Evolutionary conservation across 2,329 filamentous ascomycete species (phyloP).

Genomic region (Hypoxylon sp.): DNA sequence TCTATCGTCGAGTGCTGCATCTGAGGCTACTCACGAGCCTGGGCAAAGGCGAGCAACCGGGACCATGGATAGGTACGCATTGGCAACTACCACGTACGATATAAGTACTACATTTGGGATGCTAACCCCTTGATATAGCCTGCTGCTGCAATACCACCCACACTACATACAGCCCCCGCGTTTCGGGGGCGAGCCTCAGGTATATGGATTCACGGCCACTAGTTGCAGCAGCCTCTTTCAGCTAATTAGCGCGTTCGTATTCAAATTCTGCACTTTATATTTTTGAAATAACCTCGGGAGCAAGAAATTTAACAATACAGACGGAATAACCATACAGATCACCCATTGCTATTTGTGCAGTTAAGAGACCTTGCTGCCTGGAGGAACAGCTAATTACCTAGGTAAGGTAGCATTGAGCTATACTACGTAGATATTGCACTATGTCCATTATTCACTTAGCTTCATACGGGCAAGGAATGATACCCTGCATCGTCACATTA

Average conservation of each 20-base stretch:
- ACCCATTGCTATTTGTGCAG: background rate
- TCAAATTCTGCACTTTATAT: background rate
- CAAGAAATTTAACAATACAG: background rate
- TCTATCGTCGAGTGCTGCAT: constrained; percentile 35
- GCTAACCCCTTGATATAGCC: constrained; percentile 12
- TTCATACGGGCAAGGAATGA: constrained; percentile 10
- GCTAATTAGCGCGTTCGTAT: background rate
- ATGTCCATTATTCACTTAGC: constrained; percentile 4
- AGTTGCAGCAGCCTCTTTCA: background rate
- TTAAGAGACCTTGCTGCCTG: background rate
- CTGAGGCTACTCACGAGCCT: background rate
- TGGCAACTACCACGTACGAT: constrained; percentile 12
- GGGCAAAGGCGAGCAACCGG: background rate
- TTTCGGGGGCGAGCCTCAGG: constrained; percentile 7
- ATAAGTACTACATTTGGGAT: background rate
- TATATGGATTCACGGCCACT: background rate
- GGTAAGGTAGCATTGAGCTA: background rate
- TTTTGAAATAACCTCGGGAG: background rate
- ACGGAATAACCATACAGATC: background rate
- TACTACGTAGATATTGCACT: constrained; percentile 1
- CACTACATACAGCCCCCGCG: constrained; percentile 15
- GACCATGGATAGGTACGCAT: constrained; percentile 15
- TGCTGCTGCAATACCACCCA: constrained; percentile 20
- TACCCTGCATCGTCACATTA: constrained; percentile 19
- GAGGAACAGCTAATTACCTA: background rate